Evolutionary conservation across 768 basidiomycete genomes (phyloP).

Genomic region (Boletus patriciae): DNA sequence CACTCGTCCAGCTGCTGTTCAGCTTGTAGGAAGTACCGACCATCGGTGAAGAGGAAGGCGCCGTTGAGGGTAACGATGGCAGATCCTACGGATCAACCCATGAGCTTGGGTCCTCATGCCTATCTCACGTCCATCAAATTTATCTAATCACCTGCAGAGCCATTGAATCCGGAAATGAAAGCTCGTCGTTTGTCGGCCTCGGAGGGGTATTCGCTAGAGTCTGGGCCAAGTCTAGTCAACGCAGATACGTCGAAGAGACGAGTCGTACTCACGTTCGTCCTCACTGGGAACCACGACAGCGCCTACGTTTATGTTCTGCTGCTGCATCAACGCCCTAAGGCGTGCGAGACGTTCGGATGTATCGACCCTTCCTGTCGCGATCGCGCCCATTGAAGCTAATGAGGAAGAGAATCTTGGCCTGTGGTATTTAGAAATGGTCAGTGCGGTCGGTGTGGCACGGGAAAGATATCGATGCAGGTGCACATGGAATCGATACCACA

Average conservation of each 20-base stretch:
- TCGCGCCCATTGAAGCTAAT: conserved; percentile 37
- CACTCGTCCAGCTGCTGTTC: conserved; percentile 83
- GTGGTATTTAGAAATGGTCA: not conserved
- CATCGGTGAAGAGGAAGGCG: conserved; percentile 92
- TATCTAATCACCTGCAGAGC: conserved; percentile 72
- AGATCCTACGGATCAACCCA: conserved; percentile 50
- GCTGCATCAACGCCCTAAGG: conserved; percentile 70
- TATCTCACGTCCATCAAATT: not conserved
- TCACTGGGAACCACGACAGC: conserved; percentile 87
- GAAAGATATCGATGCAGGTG: conserved; percentile 25
- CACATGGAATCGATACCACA: conserved; percentile 28
- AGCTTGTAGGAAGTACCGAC: conserved; percentile 93
- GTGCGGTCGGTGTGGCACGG: conserved; percentile 8
- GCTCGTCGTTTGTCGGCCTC: conserved; percentile 80
- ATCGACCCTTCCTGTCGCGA: conserved; percentile 47
- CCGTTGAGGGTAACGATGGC: conserved; percentile 70
- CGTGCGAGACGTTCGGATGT: conserved; percentile 62
- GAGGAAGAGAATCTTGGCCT: conserved; percentile 12
- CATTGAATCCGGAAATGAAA: conserved; percentile 92
- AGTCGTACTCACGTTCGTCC: conserved; percentile 73
- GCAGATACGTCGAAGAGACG: not conserved
- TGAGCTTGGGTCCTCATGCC: conserved; percentile 1
- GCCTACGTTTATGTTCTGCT: conserved; percentile 52
- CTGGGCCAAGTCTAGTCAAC: conserved; percentile 38
- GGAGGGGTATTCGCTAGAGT: conserved; percentile 88